phyloP scores from a whole-genome alignment of 2,329 filamentous ascomycete species.

The Claviceps quebecensis region DNA sequence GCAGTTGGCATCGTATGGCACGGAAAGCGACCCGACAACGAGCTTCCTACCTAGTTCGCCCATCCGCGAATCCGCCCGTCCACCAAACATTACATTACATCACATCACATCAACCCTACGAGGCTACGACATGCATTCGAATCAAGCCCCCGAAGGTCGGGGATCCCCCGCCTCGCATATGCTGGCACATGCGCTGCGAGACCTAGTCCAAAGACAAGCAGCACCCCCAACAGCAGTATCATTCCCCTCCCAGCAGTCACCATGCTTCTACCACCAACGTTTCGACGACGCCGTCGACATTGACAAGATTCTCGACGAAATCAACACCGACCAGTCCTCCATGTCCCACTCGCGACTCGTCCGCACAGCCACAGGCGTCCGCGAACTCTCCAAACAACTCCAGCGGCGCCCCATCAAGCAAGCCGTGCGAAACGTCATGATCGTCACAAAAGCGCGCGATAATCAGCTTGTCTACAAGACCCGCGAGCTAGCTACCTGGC shows the following conservation, averaged over 20 bases:
- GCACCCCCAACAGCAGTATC: constrained; percentile 30
- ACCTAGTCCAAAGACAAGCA: constrained; percentile 30
- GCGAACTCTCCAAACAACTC: constrained; percentile 90
- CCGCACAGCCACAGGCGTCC: constrained; percentile 86
- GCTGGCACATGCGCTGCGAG: constrained; percentile 47
- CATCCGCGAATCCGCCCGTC: too few relatives aligned
- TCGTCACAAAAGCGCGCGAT: constrained; percentile 93
- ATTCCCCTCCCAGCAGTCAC: constrained; percentile 50
- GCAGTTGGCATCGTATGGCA: too few relatives aligned
- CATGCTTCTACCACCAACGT: constrained; percentile 94
- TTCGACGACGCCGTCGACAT: constrained; percentile 96
- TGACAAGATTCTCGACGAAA: constrained; percentile 87
- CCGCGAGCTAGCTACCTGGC: constrained; percentile 73
- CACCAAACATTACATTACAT: too few relatives aligned
- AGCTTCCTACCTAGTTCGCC: too few relatives aligned
- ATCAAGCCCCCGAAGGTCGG: constrained; percentile 23
- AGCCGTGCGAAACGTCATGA: constrained; percentile 90
- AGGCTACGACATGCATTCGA: constrained; percentile 42
- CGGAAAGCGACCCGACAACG: too few relatives aligned
- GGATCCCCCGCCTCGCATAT: constrained; percentile 41
- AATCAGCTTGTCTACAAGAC: constrained; percentile 85
- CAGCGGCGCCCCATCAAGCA: constrained; percentile 84
- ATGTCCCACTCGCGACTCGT: constrained; percentile 89
- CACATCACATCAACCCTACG: constrained; percentile 24
- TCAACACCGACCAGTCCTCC: constrained; percentile 63